Evolutionary conservation across 2,329 filamentous ascomycete species (phyloP).

Genomic region (Exophiala lecanii-corni): DNA sequence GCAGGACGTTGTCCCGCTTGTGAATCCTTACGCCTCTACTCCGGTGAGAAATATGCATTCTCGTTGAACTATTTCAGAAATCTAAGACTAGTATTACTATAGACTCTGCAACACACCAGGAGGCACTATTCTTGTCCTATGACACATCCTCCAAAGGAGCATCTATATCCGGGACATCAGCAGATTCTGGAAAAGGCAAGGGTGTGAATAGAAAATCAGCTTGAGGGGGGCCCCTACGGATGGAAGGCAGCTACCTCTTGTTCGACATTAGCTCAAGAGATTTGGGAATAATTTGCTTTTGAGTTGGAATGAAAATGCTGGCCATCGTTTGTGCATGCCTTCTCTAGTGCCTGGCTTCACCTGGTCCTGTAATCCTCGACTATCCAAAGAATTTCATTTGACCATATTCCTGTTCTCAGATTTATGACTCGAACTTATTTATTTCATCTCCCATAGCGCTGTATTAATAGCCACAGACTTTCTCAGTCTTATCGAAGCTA

Average conservation of each 20-base stretch:
- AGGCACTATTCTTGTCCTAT: not conserved
- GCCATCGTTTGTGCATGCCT: not conserved
- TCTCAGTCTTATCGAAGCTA: too few species aligned
- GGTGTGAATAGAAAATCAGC: not conserved
- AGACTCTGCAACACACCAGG: not conserved
- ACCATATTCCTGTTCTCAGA: not conserved
- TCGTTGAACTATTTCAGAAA: not conserved
- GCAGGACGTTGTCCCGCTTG: not conserved
- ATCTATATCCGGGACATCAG: not conserved
- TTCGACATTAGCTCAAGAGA: not conserved
- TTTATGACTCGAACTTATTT: not conserved
- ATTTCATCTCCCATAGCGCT: not conserved
- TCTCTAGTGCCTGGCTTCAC: not conserved
- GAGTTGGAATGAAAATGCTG: not conserved
- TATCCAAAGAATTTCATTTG: not conserved
- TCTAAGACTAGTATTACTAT: not conserved
- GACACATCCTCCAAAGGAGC: not conserved
- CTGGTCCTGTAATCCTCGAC: not conserved
- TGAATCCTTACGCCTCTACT: not conserved
- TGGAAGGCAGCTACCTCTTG: not conserved
- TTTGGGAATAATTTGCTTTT: not conserved
- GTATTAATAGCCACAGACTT: too few species aligned
- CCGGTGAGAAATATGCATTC: not conserved
- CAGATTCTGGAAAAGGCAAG: not conserved
- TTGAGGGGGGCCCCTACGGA: not conserved